Evolutionary conservation across 768 basidiomycete species (phyloP), one percentile per base, ranked within the genome.

Genomic region (Rickenella mellea): DNA sequence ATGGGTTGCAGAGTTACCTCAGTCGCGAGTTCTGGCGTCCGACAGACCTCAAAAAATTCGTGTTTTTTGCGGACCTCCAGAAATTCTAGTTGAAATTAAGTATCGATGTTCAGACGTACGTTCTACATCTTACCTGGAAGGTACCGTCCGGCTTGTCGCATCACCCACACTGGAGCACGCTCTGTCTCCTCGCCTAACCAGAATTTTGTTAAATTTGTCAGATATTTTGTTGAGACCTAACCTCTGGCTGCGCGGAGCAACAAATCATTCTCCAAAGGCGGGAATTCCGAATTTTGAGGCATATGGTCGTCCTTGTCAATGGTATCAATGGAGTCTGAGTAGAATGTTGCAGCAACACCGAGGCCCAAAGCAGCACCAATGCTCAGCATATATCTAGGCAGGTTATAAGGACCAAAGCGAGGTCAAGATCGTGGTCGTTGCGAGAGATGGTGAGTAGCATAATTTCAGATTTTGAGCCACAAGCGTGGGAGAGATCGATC

Each of bases 161-260:
- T 97, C 39, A 94, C 85, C 93, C 93, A 97, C 43, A 92, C 90
- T n/a, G 93, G 92, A 6, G 92, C 90, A 42, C 86, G 78, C 55
- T 91, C 88, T 0, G 88, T 92, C 58, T 72, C 68, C 62, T 94
- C 83, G 22, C 88, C 88, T 83, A 51, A 41, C 21, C 10, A 21
- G 14, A 42, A 29, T 20, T 31, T 33, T 29, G 38, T 38, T 37
- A 19, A 27, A 28, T 31, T 24, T 24, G 32, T 14, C 15, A 42
- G 9, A 38, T 33, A 45, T 26, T 41, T 30, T 15, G 28, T 29
- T 43, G 20, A 5, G 27, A 17, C n/a, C 62, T 39, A 49, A 77
- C 90, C 88, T 60, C 76, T 60, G 42, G 91, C 91, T 32, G 93
- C 91, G n/a, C 93, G 78, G 38, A 96, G 61, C 26, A 96, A 55